phyloP scores from a whole-genome alignment of 1,139 yeast genomes.

The Pichia sp. region DNA sequence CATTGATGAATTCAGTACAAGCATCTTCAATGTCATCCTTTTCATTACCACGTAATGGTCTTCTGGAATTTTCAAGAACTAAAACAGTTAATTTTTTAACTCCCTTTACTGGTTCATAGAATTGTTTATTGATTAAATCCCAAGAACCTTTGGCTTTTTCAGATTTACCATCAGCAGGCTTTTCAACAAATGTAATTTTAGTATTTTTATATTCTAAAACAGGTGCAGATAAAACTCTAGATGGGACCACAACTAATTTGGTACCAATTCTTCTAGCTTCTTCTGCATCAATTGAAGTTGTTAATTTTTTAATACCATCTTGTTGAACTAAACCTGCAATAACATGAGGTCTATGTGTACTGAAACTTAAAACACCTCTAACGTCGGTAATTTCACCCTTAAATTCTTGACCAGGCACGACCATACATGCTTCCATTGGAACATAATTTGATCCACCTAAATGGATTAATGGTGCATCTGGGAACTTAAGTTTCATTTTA shows the following conservation, averaged over 20 bases:
- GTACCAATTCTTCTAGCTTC: slow-evolving; percentile 19
- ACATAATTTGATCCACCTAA: slow-evolving; percentile 23
- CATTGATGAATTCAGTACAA: slow-evolving; percentile 15
- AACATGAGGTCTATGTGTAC: slow-evolving; percentile 23
- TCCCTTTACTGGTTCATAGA: slow-evolving; percentile 18
- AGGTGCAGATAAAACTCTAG: slow-evolving; percentile 22
- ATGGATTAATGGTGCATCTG: slow-evolving; percentile 21
- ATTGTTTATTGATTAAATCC: slow-evolving; percentile 21
- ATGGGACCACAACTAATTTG: slow-evolving; percentile 23
- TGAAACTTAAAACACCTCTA: slow-evolving; percentile 21
- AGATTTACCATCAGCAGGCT: slow-evolving; percentile 20
- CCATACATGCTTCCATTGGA: slow-evolving; percentile 24
- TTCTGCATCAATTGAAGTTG: slow-evolving; percentile 10
- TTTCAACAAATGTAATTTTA: slow-evolving; percentile 14
- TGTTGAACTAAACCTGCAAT: slow-evolving; percentile 25
- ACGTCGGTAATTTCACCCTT: slow-evolving; percentile 23
- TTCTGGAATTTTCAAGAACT: slow-evolving; percentile 17
- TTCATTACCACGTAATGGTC: slow-evolving; percentile 16
- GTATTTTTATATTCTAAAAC: slow-evolving; percentile 18
- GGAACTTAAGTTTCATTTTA: slow-evolving; percentile 18
- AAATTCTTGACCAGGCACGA: slow-evolving; percentile 24
- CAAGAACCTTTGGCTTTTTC: slow-evolving; percentile 24
- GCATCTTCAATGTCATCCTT: slow-evolving; percentile 17
- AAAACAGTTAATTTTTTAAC: slow-evolving; percentile 16
- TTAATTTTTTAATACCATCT: slow-evolving; percentile 19